Evolutionary conservation across 2,329 filamentous ascomycete genomes (phyloP).

Genomic region (Colletotrichum filicis): DNA sequence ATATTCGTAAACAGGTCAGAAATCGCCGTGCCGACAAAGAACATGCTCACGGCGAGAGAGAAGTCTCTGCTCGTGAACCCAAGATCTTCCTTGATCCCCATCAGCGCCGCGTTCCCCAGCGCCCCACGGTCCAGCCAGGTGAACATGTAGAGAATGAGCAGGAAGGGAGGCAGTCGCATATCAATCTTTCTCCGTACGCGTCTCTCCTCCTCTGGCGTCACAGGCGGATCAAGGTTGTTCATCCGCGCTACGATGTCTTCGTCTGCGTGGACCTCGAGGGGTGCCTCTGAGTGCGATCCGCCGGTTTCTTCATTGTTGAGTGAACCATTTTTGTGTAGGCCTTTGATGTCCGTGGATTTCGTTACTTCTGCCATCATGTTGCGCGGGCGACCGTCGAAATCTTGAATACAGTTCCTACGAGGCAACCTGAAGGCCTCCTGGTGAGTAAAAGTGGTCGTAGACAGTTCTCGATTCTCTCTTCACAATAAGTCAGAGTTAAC

Average conservation of each 20-base stretch:
- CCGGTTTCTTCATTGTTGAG: constrained; percentile 1
- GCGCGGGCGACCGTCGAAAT: too few relatives aligned
- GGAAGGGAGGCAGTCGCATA: constrained; percentile 27
- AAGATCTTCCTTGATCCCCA: constrained; percentile 37
- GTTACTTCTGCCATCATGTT: neutral
- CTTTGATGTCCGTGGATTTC: neutral
- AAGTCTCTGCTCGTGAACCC: constrained; percentile 37
- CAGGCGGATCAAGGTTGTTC: constrained; percentile 34
- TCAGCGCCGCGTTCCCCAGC: constrained; percentile 38
- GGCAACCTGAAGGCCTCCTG: too few relatives aligned
- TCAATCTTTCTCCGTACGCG: constrained; percentile 37
- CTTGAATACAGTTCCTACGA: too few relatives aligned
- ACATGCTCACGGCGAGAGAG: constrained; percentile 39
- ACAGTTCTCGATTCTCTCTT: too few relatives aligned
- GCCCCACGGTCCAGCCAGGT: constrained; percentile 33
- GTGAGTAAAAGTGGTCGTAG: too few relatives aligned
- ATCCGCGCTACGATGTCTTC: constrained; percentile 29
- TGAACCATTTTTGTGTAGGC: neutral
- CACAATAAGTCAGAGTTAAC: too few relatives aligned
- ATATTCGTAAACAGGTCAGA: constrained; percentile 28
- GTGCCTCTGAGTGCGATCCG: neutral
- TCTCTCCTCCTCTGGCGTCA: constrained; percentile 27
- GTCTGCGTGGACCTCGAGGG: neutral
- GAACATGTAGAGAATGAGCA: constrained; percentile 31
- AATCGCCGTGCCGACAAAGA: constrained; percentile 34